Conservation (phyloP, 176 grass and related monocot genomes). For the Carex cristatella region DNA sequence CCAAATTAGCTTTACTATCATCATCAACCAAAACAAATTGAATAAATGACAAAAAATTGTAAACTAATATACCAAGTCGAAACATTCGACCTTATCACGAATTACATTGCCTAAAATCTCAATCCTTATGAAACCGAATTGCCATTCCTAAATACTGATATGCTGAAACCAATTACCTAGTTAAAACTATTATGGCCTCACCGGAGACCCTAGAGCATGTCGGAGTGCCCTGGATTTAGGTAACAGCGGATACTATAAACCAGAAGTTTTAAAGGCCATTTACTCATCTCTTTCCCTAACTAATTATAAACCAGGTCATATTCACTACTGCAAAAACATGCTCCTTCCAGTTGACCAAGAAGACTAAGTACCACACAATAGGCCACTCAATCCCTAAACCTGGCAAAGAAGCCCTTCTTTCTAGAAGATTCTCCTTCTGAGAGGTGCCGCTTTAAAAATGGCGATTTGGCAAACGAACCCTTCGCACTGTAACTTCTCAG, state of each 20-base stretch:
- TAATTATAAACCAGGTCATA: slow-evolving; percentile 8
- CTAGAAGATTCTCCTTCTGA: slow-evolving; percentile 33
- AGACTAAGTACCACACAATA: background rate
- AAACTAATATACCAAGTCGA: slow-evolving; percentile 5
- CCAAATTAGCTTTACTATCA: background rate
- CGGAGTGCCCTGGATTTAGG: slow-evolving; percentile 21
- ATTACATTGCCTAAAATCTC: background rate
- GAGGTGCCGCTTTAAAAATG: slow-evolving; percentile 25
- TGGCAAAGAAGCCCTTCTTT: slow-evolving; percentile 22
- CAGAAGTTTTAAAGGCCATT: background rate
- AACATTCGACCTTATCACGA: background rate
- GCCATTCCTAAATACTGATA: background rate
- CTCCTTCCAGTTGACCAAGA: background rate
- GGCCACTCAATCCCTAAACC: slow-evolving; percentile 19
- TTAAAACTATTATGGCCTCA: slow-evolving; percentile 2
- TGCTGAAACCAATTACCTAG: slow-evolving; percentile 1
- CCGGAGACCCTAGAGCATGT: slow-evolving; percentile 16
- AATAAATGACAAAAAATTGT: background rate
- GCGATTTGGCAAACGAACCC: background rate
- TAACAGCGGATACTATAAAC: background rate
- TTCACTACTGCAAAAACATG: slow-evolving; percentile 28
- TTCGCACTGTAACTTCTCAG: slow-evolving; percentile 27
- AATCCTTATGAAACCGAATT: background rate
- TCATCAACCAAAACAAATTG: slow-evolving; percentile 5
- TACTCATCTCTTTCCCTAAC: background rate